Conservation (phyloP, 139 green algal species). For the Chlorella sp. region DNA sequence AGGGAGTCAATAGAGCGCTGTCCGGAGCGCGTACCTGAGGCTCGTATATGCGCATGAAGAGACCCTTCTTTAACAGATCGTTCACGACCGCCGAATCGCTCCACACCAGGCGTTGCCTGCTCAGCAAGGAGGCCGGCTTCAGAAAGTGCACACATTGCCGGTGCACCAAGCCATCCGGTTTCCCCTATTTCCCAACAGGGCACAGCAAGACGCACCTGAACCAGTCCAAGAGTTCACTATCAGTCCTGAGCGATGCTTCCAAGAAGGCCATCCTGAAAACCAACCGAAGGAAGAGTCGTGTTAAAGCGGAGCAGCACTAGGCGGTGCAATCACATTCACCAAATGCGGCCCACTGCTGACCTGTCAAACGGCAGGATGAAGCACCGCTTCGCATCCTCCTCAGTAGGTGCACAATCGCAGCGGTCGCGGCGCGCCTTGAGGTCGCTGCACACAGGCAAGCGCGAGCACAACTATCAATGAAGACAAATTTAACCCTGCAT, state of each 20-base stretch:
- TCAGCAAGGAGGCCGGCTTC: no score
- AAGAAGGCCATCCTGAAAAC: slow-evolving; percentile 68
- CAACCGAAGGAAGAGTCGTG: not conserved
- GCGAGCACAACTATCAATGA: not conserved
- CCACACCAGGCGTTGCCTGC: slow-evolving; percentile 59
- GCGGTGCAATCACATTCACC: not conserved
- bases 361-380: slow-evolving; percentile 91
- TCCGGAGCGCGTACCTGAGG: no score
- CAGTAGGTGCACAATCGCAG: slow-evolving; percentile 80
- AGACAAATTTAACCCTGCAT: not conserved
- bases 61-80: slow-evolving; percentile 68
- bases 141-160: not conserved
- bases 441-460: slow-evolving; percentile 34
- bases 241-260: slow-evolving; percentile 66
- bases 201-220: slow-evolving; percentile 54
- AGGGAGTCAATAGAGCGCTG: no score
- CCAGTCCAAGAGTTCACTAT: slow-evolving; percentile 72
- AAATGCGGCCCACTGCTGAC: not conserved
- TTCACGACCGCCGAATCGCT: slow-evolving; percentile 54
- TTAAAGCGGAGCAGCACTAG: not conserved
- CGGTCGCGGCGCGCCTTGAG: slow-evolving; percentile 72
- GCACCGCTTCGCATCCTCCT: slow-evolving; percentile 85
- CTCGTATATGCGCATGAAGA: slow-evolving; percentile 75
- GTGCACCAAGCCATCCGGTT: no score
- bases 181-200: not conserved